Evolutionary conservation across 2,329 filamentous ascomycete genomes (phyloP), one percentile per base, ranked within the genome.

Genomic region (Allantophomopsis lycopodina): DNA sequence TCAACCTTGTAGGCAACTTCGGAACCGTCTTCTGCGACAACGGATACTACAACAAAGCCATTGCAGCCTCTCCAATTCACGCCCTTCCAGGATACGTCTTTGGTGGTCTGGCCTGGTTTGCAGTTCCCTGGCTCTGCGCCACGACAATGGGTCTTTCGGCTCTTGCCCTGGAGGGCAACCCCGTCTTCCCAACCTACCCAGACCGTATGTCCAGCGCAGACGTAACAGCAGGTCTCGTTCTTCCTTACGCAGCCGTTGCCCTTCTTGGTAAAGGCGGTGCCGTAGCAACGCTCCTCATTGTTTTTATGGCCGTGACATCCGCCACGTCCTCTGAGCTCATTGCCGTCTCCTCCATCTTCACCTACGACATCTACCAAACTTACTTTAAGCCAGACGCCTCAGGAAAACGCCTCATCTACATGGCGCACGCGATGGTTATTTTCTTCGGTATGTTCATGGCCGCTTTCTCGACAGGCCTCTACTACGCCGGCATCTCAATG

Each of bases 41-140:
- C 47, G 79, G 82, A 13, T 94, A 93, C 64, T 94, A 87, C 62
- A 91, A 94, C 68, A 94, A 94, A 60, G 87, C 86, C 13, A 94
- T 94, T 51, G 85, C 88, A 6, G 86, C 88, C 0, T 81, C 77
- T 16, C 86, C 86, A 1, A 81, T 89, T 0, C 78, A 89, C 44
- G 88, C 87, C 0, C 73, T 95, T 2, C 87, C 87, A 0, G 87
- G 87, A 14, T 94, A 94, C 54, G 30, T 42, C 40, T 72, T 89
- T 45, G 87, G 87, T 5, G 87, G 88, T 16, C 69, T 94, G 1
- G 79, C 75, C 37, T 94, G 87, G 87, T 94, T 94, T 50, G 87
- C 87, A 1, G 93, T 95, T 39, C 88, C 88, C 0, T 94, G 84
- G 83, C 68, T 94, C 8, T 83, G 78, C 2, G 86, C 87, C 1